phyloP scores from a whole-genome alignment of 2,329 filamentous ascomycete genomes.

The Botrytis squamosa region DNA sequence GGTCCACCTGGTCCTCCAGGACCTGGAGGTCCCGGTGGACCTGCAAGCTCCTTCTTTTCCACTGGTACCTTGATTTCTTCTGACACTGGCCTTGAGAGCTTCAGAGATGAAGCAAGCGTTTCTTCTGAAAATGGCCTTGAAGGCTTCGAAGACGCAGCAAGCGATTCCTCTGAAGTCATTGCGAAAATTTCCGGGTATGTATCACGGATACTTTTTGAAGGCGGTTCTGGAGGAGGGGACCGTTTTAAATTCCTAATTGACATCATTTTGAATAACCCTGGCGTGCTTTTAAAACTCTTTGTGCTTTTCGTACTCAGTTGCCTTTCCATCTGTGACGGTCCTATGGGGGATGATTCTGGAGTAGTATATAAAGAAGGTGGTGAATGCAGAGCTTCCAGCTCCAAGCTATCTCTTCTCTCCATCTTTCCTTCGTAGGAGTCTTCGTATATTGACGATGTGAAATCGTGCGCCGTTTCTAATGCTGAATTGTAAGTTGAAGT shows the following conservation, averaged over 20 bases:
- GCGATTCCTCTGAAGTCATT: background rate
- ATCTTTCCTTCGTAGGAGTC: slow-evolving; percentile 2
- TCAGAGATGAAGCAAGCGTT: background rate
- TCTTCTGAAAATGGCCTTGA: background rate
- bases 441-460: background rate
- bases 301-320: slow-evolving; percentile 7
- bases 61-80: background rate
- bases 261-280: slow-evolving; percentile 17
- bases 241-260: background rate
- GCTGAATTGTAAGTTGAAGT: slow-evolving; percentile 15
- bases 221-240: background rate
- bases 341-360: background rate
- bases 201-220: background rate
- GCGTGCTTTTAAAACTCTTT: background rate
- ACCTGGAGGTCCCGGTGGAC: background rate
- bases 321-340: background rate
- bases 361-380: background rate
- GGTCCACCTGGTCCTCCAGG: background rate
- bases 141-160: background rate
- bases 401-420: background rate
- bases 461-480: background rate
- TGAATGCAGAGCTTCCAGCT: background rate
- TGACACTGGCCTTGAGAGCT: background rate
- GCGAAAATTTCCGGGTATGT: background rate
- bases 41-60: background rate